Percentiles rank a stretch among this genome's conserved stretches.
Evolutionary conservation across 2,329 filamentous ascomycete genomes (phyloP).

Genomic region (Colletotrichum magnum): DNA sequence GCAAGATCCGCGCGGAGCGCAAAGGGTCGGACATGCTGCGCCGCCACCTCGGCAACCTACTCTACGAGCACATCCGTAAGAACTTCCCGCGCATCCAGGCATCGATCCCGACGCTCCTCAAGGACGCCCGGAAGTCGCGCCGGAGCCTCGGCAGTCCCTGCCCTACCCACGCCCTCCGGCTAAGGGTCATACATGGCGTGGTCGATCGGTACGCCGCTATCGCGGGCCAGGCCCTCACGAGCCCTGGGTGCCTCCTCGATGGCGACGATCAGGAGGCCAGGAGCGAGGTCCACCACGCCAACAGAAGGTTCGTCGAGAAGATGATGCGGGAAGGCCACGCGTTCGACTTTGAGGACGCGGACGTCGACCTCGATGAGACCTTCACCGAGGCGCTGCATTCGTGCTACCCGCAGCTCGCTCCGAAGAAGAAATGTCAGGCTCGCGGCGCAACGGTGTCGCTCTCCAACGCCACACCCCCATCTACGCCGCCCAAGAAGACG

Average conservation of each 20-base stretch:
- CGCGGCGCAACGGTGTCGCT: not conserved
- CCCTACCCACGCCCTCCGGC: constrained; percentile 42
- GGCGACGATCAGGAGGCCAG: constrained; percentile 45
- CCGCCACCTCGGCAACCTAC: constrained; percentile 47
- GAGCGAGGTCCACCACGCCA: constrained; percentile 40
- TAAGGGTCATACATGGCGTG: constrained; percentile 46
- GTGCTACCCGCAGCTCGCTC: not conserved
- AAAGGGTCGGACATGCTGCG: constrained; percentile 50
- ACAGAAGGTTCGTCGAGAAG: constrained; percentile 45
- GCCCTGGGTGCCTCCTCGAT: constrained; percentile 43
- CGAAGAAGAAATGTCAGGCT: not conserved
- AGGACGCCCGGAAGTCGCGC: constrained; percentile 32
- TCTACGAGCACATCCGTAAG: constrained; percentile 52
- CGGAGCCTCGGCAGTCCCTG: constrained; percentile 47
- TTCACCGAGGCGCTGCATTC: not conserved
- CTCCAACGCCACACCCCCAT: not conserved
- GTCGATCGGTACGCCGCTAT: constrained; percentile 44
- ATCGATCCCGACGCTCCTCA: constrained; percentile 44
- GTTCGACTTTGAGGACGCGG: constrained; percentile 46
- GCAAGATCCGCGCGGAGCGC: constrained; percentile 42
- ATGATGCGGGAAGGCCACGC: constrained; percentile 47
- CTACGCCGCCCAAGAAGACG: constrained; percentile 11
- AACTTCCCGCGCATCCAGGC: constrained; percentile 50
- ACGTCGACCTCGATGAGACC: constrained; percentile 38
- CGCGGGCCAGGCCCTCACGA: constrained; percentile 42